These are phyloP conservation scores for Tricholoma hemisulphureum DNA, from an alignment of 768 basidiomycete species.

Conservation along the genomic window DNA sequence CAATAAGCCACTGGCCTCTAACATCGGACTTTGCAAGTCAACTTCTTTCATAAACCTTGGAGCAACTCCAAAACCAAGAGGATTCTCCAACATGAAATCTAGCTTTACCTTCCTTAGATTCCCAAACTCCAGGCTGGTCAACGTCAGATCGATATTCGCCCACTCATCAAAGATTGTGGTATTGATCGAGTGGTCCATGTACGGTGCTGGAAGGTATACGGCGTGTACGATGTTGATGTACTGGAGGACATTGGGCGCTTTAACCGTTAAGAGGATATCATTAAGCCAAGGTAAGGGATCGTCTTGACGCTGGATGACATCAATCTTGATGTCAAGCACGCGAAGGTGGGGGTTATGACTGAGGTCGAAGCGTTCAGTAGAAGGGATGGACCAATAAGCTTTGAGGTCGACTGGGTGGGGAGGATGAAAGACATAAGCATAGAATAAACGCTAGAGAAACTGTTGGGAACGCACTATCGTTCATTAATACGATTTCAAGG, in stretches of 20 bases:
- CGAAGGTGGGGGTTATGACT: conserved; percentile 21
- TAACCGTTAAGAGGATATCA: conserved; percentile 21
- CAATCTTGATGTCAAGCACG: conserved; percentile 23
- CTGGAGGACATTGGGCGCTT: conserved; percentile 16
- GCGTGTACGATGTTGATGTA: conserved; percentile 23
- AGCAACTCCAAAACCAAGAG: conserved; percentile 28
- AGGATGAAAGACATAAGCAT: background rate
- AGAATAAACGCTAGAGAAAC: background rate
- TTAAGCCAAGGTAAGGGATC: conserved; percentile 30
- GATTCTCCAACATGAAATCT: conserved; percentile 30
- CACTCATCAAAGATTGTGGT: conserved; percentile 26
- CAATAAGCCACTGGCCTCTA: conserved; percentile 20
- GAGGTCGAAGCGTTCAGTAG: conserved; percentile 21
- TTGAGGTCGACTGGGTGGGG: conserved; percentile 7
- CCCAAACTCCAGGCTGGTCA: conserved; percentile 21
- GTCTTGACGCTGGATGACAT: conserved; percentile 26
- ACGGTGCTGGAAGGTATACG: conserved; percentile 29
- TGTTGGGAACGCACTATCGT: conserved; percentile 15
- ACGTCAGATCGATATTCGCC: conserved; percentile 24
- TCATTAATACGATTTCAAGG: conserved; percentile 27
- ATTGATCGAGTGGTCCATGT: conserved; percentile 28
- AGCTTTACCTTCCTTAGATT: conserved; percentile 23
- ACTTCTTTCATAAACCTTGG: conserved; percentile 30
- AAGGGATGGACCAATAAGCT: conserved; percentile 20
- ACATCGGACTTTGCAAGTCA: conserved; percentile 24